Evolutionary conservation across 441 rosid genomes (phyloP), one percentile per base, ranked within the genome.

Genomic region (Corymbia citriodora): DNA sequence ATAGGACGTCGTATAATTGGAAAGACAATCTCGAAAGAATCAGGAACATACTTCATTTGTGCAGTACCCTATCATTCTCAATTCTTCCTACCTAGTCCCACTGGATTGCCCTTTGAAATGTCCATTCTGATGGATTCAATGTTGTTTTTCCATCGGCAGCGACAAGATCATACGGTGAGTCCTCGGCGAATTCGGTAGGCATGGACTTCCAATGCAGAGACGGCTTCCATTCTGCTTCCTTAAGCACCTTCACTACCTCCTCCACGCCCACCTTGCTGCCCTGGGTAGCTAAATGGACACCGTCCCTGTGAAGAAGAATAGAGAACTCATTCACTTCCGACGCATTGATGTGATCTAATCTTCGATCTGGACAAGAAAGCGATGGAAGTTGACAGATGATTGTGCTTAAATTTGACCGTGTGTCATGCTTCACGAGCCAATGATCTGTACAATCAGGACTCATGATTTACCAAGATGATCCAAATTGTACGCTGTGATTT

Each of bases 151-250:
- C 98, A 92, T 97, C 97, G 2, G 99, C 98, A 25, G 97, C 95
- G 10, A 97, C 98, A 55, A 96, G 97, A 94, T 97, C 96, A 90
- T 94, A 95, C 0, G 97, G 93, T 0, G 98, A 98, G 89, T 97
- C 94, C 90, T 97, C 98, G 0, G 98, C 21, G 89, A 97, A 98
- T 93, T 97, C 99, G 0, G 97, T 94, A 17, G 96, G 95, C 96
- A 97, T 94, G 31, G 97, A 93, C 92, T 97, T 97, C 99, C 99
- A 97, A 92, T 96, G 96, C 16, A 98, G 95, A 90, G 97, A 96
- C 18, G 99, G 99, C 91, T 70, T 87, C 99, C 99, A 98, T 29
- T 97, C 96, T 1, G 98, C 96, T 93, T 94, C 95, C 91, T 93
- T 97, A 55, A 97, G 88, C 92, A 94, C 96, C 92, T 97, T 96